Conservation (phyloP, 768 basidiomycete genomes). For the Phallus indusiatus region DNA sequence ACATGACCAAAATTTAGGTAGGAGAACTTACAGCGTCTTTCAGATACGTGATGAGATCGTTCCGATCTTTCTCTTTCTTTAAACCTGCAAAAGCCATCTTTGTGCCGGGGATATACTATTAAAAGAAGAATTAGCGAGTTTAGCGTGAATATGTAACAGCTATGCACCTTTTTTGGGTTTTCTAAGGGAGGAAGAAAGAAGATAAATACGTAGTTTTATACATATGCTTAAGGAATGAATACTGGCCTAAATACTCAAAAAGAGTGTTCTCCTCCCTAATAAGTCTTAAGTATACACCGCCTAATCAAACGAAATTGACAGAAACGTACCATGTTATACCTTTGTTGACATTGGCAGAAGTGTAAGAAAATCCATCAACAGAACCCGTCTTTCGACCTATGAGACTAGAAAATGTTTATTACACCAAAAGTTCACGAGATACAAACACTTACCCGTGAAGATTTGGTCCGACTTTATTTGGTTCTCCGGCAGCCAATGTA, state of each 20-base stretch:
- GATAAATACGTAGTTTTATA: not conserved
- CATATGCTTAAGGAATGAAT: not conserved
- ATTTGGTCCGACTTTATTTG: slow-evolving; percentile 91
- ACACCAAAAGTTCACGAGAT: not conserved
- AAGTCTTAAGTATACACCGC: not conserved
- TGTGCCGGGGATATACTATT: slow-evolving; percentile 87
- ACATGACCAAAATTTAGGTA: not conserved
- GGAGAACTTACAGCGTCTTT: slow-evolving; percentile 56
- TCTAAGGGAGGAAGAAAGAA: slow-evolving; percentile 29
- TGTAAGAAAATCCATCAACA: slow-evolving; percentile 81
- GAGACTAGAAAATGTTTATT: slow-evolving; percentile 32
- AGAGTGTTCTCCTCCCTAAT: slow-evolving; percentile 60
- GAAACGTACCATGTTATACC: slow-evolving; percentile 59
- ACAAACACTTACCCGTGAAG: slow-evolving; percentile 65
- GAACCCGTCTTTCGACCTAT: slow-evolving; percentile 85
- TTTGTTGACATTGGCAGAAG: slow-evolving; percentile 93
- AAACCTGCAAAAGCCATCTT: slow-evolving; percentile 99
- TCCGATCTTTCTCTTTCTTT: slow-evolving; percentile 98
- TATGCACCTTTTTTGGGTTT: slow-evolving; percentile 89
- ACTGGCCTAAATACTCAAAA: slow-evolving; percentile 67
- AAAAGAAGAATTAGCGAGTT: not conserved
- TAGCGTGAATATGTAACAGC: not conserved
- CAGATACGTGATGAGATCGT: slow-evolving; percentile 81
- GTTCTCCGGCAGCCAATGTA: slow-evolving; percentile 66
- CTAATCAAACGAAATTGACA: slow-evolving; percentile 1